Percentiles rank a stretch among this genome's conserved stretches.
phyloP scores from a whole-genome alignment of 139 green algal genomes.

The Ostreobium quekettii region DNA sequence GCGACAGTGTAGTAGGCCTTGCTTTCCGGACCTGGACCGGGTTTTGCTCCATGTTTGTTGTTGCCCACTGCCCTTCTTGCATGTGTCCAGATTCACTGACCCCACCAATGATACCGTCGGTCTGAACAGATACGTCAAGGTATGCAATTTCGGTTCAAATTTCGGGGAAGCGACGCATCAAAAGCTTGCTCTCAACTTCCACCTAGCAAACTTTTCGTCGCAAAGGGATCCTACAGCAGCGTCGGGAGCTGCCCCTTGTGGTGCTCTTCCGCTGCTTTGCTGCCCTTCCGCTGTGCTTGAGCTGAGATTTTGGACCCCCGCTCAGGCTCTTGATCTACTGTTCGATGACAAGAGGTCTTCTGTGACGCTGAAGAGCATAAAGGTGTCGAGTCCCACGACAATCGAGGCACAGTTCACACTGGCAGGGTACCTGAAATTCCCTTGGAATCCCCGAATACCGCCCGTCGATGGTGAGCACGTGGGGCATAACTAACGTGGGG shows the following conservation, averaged over 20 bases:
- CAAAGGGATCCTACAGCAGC: conserved; percentile 2
- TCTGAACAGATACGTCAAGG: conserved; percentile 44
- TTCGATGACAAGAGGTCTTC: conserved; percentile 58
- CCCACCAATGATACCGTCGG: conserved; percentile 71
- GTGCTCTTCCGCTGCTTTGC: neutral
- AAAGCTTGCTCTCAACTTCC: too few relatives aligned
- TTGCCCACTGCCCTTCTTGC: neutral
- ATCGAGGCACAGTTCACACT: conserved; percentile 55
- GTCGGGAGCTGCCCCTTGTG: neutral
- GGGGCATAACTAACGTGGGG: too few relatives aligned
- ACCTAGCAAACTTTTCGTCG: too few relatives aligned
- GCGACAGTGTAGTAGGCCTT: neutral
- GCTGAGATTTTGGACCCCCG: neutral
- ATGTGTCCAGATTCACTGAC: conserved; percentile 52
- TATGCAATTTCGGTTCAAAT: too few relatives aligned
- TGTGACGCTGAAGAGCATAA: conserved; percentile 49
- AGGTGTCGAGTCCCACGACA: conserved; percentile 33
- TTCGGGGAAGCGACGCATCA: too few relatives aligned
- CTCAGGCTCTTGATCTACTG: conserved; percentile 56
- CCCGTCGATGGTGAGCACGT: conserved; percentile 44
- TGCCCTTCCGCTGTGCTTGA: neutral
- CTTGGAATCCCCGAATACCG: conserved; percentile 55
- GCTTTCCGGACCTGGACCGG: too few relatives aligned
- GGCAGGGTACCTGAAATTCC: conserved; percentile 56
- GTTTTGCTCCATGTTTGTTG: too few relatives aligned